phyloP scores from a whole-genome alignment of 2,329 filamentous ascomycete genomes.

The Colletotrichum filicis region DNA sequence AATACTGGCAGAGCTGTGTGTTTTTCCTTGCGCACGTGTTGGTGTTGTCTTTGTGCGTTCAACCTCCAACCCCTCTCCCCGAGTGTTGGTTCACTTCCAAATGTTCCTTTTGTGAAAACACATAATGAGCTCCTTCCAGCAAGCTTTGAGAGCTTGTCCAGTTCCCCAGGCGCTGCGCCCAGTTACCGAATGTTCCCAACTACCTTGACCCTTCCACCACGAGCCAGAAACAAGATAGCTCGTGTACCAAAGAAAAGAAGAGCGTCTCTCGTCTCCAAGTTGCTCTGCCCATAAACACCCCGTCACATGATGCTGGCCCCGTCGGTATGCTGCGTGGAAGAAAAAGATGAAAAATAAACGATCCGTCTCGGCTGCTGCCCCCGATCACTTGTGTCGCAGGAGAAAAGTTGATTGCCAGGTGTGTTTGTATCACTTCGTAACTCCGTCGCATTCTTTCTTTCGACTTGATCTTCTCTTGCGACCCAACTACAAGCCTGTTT shows the following conservation, averaged over 20 bases:
- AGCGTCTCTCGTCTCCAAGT: not conserved
- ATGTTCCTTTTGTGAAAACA: not conserved
- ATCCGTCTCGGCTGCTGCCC: not conserved
- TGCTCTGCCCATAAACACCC: not conserved
- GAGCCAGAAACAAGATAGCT: not conserved
- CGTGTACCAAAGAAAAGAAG: not conserved
- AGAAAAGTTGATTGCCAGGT: conserved; percentile 1
- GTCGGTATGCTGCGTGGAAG: conserved; percentile 16
- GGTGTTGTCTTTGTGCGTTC: not conserved
- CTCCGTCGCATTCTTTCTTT: conserved; percentile 28
- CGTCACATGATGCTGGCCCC: conserved; percentile 21
- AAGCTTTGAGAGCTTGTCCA: not conserved
- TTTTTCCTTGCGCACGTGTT: not conserved
- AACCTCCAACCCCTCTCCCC: not conserved
- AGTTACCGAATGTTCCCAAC: not conserved
- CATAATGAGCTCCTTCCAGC: not conserved
- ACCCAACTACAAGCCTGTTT: conserved; percentile 30
- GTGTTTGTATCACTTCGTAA: conserved; percentile 19
- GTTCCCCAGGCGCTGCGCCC: too few relatives aligned
- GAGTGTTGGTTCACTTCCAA: not conserved
- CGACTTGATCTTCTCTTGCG: conserved; percentile 17
- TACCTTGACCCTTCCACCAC: not conserved
- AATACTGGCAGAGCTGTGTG: not conserved
- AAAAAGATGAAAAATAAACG: not conserved
- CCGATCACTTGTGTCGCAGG: conserved; percentile 16